Base-by-base conservation (phyloP, 208 protist genomes). In the Crithidia brevicula region DNA sequence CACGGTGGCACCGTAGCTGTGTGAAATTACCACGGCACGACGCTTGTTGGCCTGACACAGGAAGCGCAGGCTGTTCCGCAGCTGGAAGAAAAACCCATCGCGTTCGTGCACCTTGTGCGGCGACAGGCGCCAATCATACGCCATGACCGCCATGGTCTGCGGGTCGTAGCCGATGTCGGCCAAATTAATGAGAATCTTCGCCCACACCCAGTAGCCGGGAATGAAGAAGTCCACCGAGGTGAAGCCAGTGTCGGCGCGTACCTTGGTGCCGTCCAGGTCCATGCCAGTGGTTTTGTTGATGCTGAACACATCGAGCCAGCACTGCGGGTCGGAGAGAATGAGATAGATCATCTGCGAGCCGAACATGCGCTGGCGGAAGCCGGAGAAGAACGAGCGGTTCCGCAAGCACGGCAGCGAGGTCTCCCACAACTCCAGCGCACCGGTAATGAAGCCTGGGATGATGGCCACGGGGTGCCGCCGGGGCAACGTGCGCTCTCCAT, bases 101-200 rank as follows among this genome's bases (percentile, higher is more conserved):
- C 95, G 84, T 5, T 77, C 63, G 57, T 98, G 86, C 60, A 88
- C 68, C 25, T 72, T 69, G 27, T 38, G 51, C 3, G 89, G 86
- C 1, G 91, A 91, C 18, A 98, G 77, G 31, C 95, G 82, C 93
- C 95, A 98, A 77, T 98, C 95, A 71, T 97, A 97, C n/a, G 81
- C 81, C 43, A 87, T 77, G 31, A 98, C 89, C 18, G 77, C 78
- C 79, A 98, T 88, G 75, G 75, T 96, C 74, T 94, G 91, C 42
- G 81, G 86, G 72, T 96, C 93, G 79, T 98, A 98, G 52, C 95
- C 95, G 62, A 98, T 92, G 45, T 97, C 89, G 0, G 87, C 93
- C n/a, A 98, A 78, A 72, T 96, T 97, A 30, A 96, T 74, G 30
- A 98, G 78, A 33, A 98, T 58, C 62, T 95, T 96, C 13, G 83